Conservation (phyloP, 805 yeast species). For the Yarrowia porcina region DNA sequence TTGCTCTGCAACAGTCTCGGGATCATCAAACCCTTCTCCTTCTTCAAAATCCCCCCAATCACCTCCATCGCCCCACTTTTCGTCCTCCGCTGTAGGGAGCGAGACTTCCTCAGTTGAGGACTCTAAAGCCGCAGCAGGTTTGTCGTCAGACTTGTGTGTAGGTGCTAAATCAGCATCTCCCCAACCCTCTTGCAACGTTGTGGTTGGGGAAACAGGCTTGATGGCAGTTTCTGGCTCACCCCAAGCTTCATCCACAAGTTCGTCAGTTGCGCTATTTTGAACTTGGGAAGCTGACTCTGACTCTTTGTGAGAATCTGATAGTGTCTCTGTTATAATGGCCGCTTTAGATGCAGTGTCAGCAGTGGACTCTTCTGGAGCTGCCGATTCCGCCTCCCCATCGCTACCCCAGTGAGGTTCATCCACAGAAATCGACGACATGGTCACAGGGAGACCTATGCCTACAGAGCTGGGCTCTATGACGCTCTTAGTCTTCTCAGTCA, state of each 20-base stretch:
- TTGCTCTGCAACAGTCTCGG: not conserved
- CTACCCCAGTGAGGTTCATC: not conserved
- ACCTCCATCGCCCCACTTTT: conserved; percentile 10
- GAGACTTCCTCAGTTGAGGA: not conserved
- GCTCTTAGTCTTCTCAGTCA: not conserved
- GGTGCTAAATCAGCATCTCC: not conserved
- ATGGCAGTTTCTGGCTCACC: not conserved
- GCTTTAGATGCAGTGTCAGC: not conserved
- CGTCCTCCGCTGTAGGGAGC: not conserved
- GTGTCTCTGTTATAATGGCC: not conserved
- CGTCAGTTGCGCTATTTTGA: not conserved
- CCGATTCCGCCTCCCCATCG: not conserved
- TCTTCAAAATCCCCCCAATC: conserved; percentile 18
- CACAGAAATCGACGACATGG: not conserved
- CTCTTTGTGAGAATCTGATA: not conserved
- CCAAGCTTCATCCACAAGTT: not conserved
- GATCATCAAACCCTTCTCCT: not conserved
- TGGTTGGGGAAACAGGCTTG: not conserved
- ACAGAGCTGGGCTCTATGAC: not conserved
- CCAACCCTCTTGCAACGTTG: not conserved
- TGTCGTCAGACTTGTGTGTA: not conserved
- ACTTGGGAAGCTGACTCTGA: not conserved
- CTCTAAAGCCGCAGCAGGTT: not conserved
- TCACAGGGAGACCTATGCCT: not conserved
- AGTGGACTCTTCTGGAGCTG: too few species aligned